Evolutionary conservation across 2,329 filamentous ascomycete species (phyloP), one percentile per base, ranked within the genome.

Genomic region (Cladosporium phlei): DNA sequence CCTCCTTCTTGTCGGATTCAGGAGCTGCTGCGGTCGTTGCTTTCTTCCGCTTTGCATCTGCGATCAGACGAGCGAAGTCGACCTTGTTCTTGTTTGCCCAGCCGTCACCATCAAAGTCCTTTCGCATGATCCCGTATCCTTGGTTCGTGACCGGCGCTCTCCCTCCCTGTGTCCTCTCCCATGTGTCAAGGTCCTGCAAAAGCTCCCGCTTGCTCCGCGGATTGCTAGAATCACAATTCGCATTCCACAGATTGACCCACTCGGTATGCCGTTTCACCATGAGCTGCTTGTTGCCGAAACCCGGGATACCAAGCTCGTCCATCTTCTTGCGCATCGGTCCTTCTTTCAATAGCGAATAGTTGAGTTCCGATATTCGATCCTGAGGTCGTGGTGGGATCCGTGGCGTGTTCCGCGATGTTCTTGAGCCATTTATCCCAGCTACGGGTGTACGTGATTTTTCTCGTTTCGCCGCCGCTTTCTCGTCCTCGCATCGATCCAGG

Each of bases 161-260:
- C 2, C 79, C 78, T 7, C 88, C 87, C 53, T 94, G 82, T 0
- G 86, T 91, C 34, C 82, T 77, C 66, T 98, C 93, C 91, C 93
- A 97, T 1, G 79, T 68, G 17, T 91, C 85, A 10, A 98, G 66
- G 50, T 97, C 91, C 11, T 78, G 79, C 12, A 95, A 67, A 4
- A 98, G 66, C 48, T 93, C 83, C 5, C 69, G 61, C 53, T 86
- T 88, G 9, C 74, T 73, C 61, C 85, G 86, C 0, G 88, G 88
- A 2, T 73, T 72, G 27, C 78, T 78, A 2, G 90, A 85, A 66
- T 98, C 93, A 67, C 89, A 95, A 63, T 98, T 98, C 9, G 94
- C 87, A 65, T 98, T 98, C 85, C 88, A 96, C 14, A 98, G 70
- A 28, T 93, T 96, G 42, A 93, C 77, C 90, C 90, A 98, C 66